Base-by-base conservation (phyloP, 202 grass and related monocot species). In the Hordeum pubiflorum region DNA sequence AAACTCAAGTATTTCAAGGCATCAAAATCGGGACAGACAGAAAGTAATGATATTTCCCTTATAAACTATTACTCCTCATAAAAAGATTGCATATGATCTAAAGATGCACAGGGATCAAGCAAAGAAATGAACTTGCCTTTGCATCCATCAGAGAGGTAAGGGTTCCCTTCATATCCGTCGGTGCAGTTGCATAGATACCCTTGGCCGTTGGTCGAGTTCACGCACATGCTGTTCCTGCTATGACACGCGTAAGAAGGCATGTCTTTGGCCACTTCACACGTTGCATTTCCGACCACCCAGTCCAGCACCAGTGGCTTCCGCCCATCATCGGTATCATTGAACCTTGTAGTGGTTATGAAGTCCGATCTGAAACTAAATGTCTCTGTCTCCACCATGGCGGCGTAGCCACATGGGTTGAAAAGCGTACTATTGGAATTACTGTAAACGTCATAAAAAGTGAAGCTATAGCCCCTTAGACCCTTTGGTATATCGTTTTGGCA, bases 171-270 rank as follows among this genome's bases (percentile, higher is more conserved):
- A 63, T 86, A 91, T 1, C 89, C 82, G 4, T 50, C 10, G 11
- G 43, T 79, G 76, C 86, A 91, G 58, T 83, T 91, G 54, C 89
- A 91, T 59, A 76, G 32, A 63, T 91, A 88, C 31, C 86, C 89
- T 15, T n/a, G 58, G 18, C 79, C 79, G 15, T 86, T 77, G 5
- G 43, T 29, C 1, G 86, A 72, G 37, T 83, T 24, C 24, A 69
- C 69, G 36, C 89, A 91, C 2, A 31, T 0, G 14, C 75, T 88
- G 50, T 85, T 75, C 5, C 18, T 6, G 56, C 67, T 59, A 2
- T 10, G 20, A 69, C 89, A 91, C 57, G 54, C 82, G 34, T 80
- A 91, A 36, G 71, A 74, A 21, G 71, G 31, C 18, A 3, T 67
- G 32, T 65, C 52, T 18, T 5, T 48, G 7, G 86, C 86, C 27